These are phyloP conservation scores for Tetrapisispora phaffii DNA, from an alignment of 805 yeast species.

Conservation along the genomic window DNA sequence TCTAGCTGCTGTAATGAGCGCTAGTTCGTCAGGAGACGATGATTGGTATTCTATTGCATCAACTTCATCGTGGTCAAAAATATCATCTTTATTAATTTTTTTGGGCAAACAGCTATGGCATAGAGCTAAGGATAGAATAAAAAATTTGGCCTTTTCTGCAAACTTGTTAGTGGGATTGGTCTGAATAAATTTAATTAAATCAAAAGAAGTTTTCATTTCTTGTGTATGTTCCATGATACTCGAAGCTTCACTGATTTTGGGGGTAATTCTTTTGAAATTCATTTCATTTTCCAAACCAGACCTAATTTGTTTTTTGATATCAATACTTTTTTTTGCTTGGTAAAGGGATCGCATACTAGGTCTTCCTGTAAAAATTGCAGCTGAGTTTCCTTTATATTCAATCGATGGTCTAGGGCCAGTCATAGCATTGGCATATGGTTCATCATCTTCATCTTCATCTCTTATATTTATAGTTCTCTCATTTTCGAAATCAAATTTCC, in stretches of 20 bases:
- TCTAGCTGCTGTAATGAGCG: conserved; percentile 86
- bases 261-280: neutral
- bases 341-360: conserved; percentile 46
- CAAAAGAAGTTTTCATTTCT: conserved; percentile 45
- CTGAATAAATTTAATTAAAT: conserved; percentile 62
- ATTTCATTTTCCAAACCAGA: neutral
- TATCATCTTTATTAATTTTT: conserved; percentile 19
- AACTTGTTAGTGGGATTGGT: conserved; percentile 58
- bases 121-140: conserved; percentile 69
- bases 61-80: conserved; percentile 12
- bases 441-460: neutral
- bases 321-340: conserved; percentile 16
- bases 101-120: conserved; percentile 89
- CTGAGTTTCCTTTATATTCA: conserved; percentile 35
- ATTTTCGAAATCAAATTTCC: conserved; percentile 5
- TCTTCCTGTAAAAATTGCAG: conserved; percentile 38
- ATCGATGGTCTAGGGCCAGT: conserved; percentile 26
- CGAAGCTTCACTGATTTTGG: neutral
- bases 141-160: conserved; percentile 66
- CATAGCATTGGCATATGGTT: neutral
- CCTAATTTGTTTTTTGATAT: neutral
- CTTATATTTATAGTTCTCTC: neutral
- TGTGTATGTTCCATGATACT: neutral
- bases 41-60: conserved; percentile 73
- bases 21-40: conserved; percentile 93